Conservation (phyloP, 352 stramenopile species). For the Phytophthora aleatoria region DNA sequence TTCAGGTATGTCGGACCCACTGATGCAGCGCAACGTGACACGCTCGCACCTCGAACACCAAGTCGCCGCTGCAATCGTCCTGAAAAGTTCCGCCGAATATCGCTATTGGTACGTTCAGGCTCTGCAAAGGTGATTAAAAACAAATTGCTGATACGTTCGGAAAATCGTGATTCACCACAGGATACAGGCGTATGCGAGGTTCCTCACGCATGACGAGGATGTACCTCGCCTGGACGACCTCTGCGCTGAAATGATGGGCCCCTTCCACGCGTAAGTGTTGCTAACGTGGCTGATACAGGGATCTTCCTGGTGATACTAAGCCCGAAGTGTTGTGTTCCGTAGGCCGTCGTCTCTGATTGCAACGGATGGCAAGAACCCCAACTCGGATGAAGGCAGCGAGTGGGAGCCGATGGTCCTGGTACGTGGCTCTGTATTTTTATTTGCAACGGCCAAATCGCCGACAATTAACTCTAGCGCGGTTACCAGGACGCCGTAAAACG, state of each 20-base stretch:
- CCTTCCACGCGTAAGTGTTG: constrained; percentile 60
- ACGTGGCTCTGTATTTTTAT: constrained; percentile 19
- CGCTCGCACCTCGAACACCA: constrained; percentile 87
- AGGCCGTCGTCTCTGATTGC: constrained; percentile 22
- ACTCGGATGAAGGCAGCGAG: constrained; percentile 8
- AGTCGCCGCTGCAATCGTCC: constrained; percentile 56
- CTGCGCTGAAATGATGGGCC: constrained; percentile 79
- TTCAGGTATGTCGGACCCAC: constrained; percentile 65
- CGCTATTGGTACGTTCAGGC: constrained; percentile 72
- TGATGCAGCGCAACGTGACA: constrained; percentile 83
- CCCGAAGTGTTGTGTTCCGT: constrained; percentile 2
- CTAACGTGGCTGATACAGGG: background rate
- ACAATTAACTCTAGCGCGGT: constrained; percentile 18
- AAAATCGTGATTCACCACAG: constrained; percentile 30
- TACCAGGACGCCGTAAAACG: constrained; percentile 70
- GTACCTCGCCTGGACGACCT: constrained; percentile 75
- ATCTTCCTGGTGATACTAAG: constrained; percentile 3
- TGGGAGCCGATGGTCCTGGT: constrained; percentile 59
- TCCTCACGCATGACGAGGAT: constrained; percentile 83
- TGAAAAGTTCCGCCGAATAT: constrained; percentile 82
- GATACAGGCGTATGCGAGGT: constrained; percentile 83
- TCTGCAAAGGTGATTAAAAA: background rate
- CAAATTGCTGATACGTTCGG: background rate
- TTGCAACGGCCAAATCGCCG: constrained; percentile 13
- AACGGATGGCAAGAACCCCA: background rate